phyloP scores from a whole-genome alignment of 202 grass and related monocot species.

The Hordeum pubiflorum region DNA sequence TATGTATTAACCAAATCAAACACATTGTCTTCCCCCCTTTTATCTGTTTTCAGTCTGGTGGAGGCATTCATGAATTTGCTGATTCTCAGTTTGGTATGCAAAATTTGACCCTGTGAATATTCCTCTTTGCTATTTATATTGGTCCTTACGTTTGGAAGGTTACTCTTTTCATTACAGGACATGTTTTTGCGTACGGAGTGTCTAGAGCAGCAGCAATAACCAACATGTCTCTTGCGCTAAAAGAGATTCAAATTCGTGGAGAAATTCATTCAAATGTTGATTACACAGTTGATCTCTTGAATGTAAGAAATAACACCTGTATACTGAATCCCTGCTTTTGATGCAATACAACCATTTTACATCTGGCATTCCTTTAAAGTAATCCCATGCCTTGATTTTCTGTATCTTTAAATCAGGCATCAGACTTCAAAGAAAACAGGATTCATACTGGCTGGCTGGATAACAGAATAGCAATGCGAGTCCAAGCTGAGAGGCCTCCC shows the following conservation, averaged over 20 bases:
- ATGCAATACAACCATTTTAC: neutral
- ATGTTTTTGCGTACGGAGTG: conserved; percentile 80
- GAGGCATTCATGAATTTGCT: conserved; percentile 84
- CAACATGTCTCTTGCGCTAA: conserved; percentile 74
- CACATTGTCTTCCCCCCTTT: neutral
- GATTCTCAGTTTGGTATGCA: conserved; percentile 85
- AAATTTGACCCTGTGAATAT: conserved; percentile 5
- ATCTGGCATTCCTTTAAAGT: neutral
- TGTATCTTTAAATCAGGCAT: conserved; percentile 34
- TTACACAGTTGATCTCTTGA: conserved; percentile 78
- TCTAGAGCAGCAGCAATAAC: conserved; percentile 74
- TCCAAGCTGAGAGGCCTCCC: conserved; percentile 76
- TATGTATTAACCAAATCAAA: conserved; percentile 12
- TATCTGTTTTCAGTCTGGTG: conserved; percentile 59
- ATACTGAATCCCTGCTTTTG: conserved; percentile 4
- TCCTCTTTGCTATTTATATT: neutral
- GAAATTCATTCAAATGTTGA: conserved; percentile 88
- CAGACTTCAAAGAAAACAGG: conserved; percentile 76
- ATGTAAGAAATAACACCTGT: conserved; percentile 40
- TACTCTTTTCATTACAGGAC: conserved; percentile 40
- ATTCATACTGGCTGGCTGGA: conserved; percentile 81
- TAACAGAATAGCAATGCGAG: conserved; percentile 73
- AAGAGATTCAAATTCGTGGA: conserved; percentile 77
- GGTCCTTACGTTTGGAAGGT: neutral
- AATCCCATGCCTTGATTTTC: neutral